Percentiles rank a stretch among this genome's conserved stretches.
These are phyloP conservation scores for Angomonas ambiguus DNA, from an alignment of 208 protist species.

Conservation along the genomic window DNA sequence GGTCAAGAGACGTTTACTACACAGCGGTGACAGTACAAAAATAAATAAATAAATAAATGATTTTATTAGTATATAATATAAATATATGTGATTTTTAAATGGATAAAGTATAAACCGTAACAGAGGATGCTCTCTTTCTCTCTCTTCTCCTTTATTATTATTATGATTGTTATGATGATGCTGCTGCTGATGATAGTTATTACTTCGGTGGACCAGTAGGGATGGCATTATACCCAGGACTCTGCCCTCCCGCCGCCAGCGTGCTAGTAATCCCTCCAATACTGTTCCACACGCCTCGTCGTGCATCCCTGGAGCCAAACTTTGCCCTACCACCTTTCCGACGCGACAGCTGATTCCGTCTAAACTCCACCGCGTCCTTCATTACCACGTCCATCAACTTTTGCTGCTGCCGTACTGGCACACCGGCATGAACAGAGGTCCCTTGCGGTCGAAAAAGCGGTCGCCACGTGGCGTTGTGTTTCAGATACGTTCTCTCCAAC, in stretches of 20 bases:
- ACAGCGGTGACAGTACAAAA: too few species aligned
- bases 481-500: slow-evolving; percentile 74
- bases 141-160: not conserved
- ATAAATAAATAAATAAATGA: not conserved
- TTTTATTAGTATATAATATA: too few species aligned
- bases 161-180: not conserved
- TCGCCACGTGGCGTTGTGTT: slow-evolving; percentile 80
- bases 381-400: slow-evolving; percentile 66
- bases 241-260: slow-evolving; percentile 32
- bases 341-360: slow-evolving; percentile 50
- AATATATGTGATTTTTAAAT: too few species aligned
- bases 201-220: slow-evolving; percentile 55
- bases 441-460: slow-evolving; percentile 64
- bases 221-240: slow-evolving; percentile 39
- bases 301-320: slow-evolving; percentile 46
- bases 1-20: too few species aligned
- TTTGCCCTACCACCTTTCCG: slow-evolving; percentile 80
- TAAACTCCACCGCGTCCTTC: slow-evolving; percentile 58
- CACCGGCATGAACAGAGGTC: slow-evolving; percentile 54
- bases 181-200: not conserved
- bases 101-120: too few species aligned
- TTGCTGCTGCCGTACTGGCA: slow-evolving; percentile 68
- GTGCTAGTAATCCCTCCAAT: slow-evolving; percentile 50
- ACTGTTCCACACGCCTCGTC: slow-evolving; percentile 74
- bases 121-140: too few species aligned